These are phyloP conservation scores for Fimicolochytrium jonesii DNA, from an alignment of 192 early-diverging fungal genomes.

Conservation along the genomic window DNA sequence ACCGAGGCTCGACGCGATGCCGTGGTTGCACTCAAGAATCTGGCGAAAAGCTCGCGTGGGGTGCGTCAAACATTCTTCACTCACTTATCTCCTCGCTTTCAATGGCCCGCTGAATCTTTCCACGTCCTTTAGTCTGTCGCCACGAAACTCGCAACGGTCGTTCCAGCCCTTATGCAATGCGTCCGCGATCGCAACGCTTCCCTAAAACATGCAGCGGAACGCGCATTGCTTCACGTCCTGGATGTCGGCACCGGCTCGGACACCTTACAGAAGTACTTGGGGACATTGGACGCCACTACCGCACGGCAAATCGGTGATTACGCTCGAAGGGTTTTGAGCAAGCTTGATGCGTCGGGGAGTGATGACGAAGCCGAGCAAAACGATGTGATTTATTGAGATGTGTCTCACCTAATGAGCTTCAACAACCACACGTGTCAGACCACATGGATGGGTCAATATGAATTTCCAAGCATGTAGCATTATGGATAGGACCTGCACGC, in stretches of 20 bases:
- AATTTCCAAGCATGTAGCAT: too few species aligned
- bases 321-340: conserved; percentile 41
- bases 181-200: conserved; percentile 78
- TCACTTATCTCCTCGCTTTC: too few species aligned
- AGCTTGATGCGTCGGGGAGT: conserved; percentile 45
- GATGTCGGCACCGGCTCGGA: conserved; percentile 42
- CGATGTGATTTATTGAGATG: too few species aligned
- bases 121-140: conserved; percentile 25
- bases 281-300: conserved; percentile 28
- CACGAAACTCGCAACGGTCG: conserved; percentile 48
- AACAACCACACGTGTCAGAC: too few species aligned
- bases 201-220: conserved; percentile 83
- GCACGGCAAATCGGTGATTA: conserved; percentile 52
- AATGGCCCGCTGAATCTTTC: too few species aligned
- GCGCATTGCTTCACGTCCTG: conserved; percentile 68
- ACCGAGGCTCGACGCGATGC: conserved; percentile 35
- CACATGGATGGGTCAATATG: too few species aligned
- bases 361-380: conserved; percentile 31
- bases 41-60: conserved; percentile 39
- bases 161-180: conserved; percentile 64
- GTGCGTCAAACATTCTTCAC: conserved; percentile 25
- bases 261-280: conserved; percentile 37
- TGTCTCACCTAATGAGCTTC: too few species aligned
- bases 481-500: too few species aligned
- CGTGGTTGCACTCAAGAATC: conserved; percentile 39